Base-by-base conservation (phyloP, 768 basidiomycete species). In the Trametes elegans region DNA sequence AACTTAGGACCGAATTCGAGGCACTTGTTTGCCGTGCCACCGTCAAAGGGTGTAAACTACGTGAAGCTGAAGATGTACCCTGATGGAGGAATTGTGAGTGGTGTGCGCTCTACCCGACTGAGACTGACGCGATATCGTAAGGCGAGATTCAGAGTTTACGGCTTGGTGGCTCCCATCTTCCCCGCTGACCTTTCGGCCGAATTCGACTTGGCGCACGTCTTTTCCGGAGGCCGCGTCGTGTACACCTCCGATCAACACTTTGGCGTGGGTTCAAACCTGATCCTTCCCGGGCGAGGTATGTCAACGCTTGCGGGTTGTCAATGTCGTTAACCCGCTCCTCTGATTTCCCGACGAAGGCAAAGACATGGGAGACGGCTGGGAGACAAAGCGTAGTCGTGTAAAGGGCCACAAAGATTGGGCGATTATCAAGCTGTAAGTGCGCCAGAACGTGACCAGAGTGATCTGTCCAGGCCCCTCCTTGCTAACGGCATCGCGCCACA, bases 321-420 rank as follows among this genome's bases (percentile, higher is more conserved):
- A 44, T 4, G 9, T 27, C 4, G n/a, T n/a, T n/a, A 35, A 53
- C 19, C 13, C 23, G 27, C 54, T 29, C 18, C 28, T 24, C 31
- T 56, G 16, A 29, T 21, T 23, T 21, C n/a, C n/a, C 11, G 29
- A 23, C 43, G n/a, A 46, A 81, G 80, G 91, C 24, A 86, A 85
- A 66, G 88, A 96, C 64, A 99, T 99, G 93, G 85, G 94, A 5
- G 95, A 97, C 66, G 97, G 97, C 4, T 99, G 97, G 97, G 97
- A 99, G 73, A 98, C 96, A 3, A 93, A 89, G 68, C 79, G 97
- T 57, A 95, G 89, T 64, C 79, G 91, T 49, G 76, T 73, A 38
- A 79, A 79, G 49, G 92, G 80, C 34, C 93, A 94, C 71, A 90
- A 84, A 42, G 95, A 98, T 64, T 98, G 93, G 90, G 90, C 82